phyloP scores from a whole-genome alignment of 139 green algal genomes.

The Coelastrella sp. region DNA sequence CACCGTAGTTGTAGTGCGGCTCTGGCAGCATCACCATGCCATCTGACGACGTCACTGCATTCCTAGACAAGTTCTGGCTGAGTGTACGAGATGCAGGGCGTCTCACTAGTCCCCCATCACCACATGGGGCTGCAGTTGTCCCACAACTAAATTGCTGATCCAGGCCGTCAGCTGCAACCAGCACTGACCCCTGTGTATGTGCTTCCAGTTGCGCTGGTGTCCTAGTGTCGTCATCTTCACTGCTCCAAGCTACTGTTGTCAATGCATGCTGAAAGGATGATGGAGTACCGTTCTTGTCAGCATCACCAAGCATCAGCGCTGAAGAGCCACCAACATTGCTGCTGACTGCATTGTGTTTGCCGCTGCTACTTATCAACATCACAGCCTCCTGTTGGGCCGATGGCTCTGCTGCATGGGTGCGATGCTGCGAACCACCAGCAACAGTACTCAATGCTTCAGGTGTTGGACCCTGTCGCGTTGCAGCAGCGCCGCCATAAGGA shows the following conservation, averaged over 20 bases:
- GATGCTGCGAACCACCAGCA: too few species aligned
- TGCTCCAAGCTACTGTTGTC: not conserved
- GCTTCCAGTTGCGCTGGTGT: conserved; percentile 11
- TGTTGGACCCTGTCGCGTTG: too few species aligned
- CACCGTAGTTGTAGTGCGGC: conserved; percentile 10
- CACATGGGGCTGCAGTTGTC: not conserved
- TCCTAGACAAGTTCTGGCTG: conserved; percentile 2
- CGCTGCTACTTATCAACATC: too few species aligned
- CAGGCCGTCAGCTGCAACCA: not conserved
- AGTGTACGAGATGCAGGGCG: not conserved
- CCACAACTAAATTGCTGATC: conserved; percentile 3
- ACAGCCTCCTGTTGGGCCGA: not conserved
- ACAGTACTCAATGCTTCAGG: too few species aligned
- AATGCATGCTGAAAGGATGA: not conserved
- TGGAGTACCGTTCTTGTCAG: too few species aligned
- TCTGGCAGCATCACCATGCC: conserved; percentile 21
- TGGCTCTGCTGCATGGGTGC: not conserved
- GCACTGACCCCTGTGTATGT: not conserved
- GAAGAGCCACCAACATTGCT: not conserved
- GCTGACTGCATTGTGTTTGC: not conserved
- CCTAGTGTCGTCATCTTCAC: not conserved
- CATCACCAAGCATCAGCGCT: conserved; percentile 26
- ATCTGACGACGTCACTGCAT: not conserved
- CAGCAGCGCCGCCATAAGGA: too few species aligned
- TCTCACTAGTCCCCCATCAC: not conserved